These are phyloP conservation scores for Quercus tomentella DNA, from an alignment of 331 rosid species.

Conservation along the genomic window DNA sequence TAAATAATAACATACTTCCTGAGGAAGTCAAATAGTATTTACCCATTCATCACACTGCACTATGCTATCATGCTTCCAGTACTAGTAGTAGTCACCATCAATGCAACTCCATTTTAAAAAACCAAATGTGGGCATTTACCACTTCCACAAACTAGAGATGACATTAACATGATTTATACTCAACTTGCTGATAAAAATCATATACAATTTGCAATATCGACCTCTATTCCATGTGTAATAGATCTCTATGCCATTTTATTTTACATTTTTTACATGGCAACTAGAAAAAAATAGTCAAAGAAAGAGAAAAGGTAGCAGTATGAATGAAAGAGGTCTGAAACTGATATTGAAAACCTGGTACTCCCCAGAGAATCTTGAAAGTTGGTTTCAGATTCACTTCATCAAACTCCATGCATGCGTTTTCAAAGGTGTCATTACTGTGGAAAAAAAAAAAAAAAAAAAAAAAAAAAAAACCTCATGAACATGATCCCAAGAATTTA, in stretches of 20 bases:
- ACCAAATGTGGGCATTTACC: not conserved
- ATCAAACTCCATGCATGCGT: slow-evolving; percentile 97
- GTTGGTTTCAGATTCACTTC: slow-evolving; percentile 95
- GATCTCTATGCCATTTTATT: not conserved
- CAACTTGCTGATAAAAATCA: not conserved
- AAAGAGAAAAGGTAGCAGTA: slow-evolving; percentile 4
- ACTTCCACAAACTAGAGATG: not conserved
- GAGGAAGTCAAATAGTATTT: not conserved
- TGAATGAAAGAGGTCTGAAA: slow-evolving; percentile 1
- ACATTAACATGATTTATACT: not conserved
- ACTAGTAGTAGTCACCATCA: not conserved
- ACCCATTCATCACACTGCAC: not conserved
- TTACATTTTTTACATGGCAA: not conserved
- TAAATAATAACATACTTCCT: not conserved
- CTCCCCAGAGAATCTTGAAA: slow-evolving; percentile 92
- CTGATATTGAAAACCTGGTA: slow-evolving; percentile 61
- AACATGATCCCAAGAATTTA: slow-evolving; percentile 20
- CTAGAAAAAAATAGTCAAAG: not conserved
- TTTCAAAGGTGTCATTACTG: slow-evolving; percentile 86
- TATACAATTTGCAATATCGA: not conserved
- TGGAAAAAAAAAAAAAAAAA: slow-evolving; percentile 7
- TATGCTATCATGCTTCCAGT: not conserved
- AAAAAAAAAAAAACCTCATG: slow-evolving; percentile 12
- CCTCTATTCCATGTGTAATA: not conserved
- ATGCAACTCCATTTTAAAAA: not conserved